These are phyloP conservation scores for Rhizopogon rudus DNA, from an alignment of 768 basidiomycete species.

Conservation along the genomic window DNA sequence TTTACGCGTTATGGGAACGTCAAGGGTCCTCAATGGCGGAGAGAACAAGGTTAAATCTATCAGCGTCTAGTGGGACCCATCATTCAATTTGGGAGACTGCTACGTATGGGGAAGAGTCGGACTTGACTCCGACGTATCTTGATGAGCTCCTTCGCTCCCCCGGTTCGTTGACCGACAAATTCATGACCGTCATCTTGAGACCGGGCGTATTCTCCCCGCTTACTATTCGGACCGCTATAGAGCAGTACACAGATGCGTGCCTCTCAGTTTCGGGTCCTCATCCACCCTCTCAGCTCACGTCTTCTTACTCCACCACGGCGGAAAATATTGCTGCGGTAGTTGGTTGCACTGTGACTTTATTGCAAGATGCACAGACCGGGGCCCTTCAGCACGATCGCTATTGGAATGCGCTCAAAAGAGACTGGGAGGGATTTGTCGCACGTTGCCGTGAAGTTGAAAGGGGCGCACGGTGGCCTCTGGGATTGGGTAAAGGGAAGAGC, in stretches of 20 bases:
- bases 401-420: constrained; percentile 80
- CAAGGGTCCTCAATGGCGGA: constrained; percentile 74
- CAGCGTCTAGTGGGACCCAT: constrained; percentile 24
- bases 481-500: constrained; percentile 43
- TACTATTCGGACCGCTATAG: constrained; percentile 77
- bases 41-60: constrained; percentile 42
- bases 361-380: constrained; percentile 73
- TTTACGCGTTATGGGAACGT: constrained; percentile 78
- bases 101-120: constrained; percentile 63
- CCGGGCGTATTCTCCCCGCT: constrained; percentile 85
- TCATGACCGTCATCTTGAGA: constrained; percentile 77
- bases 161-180: constrained; percentile 72
- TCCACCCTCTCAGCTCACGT: constrained; percentile 50
- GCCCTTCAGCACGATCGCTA: constrained; percentile 73
- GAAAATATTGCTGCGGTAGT: constrained; percentile 82
- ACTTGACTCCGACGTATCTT: constrained; percentile 81
- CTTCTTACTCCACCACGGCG: constrained; percentile 59
- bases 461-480: constrained; percentile 75
- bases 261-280: constrained; percentile 57
- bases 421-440: constrained; percentile 96
- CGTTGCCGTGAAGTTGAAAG: constrained; percentile 89
- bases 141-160: constrained; percentile 74
- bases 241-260: constrained; percentile 73
- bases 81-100: constrained; percentile 48
- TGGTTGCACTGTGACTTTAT: constrained; percentile 76